phyloP scores from a whole-genome alignment of 2,329 filamentous ascomycete genomes.

The Penicillium sp. region DNA sequence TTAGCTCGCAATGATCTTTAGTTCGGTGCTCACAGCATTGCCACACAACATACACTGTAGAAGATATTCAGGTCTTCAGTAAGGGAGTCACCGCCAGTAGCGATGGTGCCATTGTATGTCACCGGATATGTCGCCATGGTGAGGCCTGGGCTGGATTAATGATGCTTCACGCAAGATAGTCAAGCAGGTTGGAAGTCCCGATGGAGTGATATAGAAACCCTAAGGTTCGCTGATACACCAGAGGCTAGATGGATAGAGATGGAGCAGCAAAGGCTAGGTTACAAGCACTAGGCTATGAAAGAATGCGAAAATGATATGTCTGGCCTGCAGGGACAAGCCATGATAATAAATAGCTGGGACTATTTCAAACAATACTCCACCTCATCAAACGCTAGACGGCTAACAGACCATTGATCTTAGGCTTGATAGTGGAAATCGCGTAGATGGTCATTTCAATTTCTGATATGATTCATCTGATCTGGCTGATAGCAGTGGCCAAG shows the following conservation, averaged over 20 bases:
- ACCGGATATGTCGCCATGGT: constrained; percentile 41
- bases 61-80: constrained; percentile 74
- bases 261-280: constrained; percentile 1
- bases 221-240: background rate
- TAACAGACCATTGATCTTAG: constrained; percentile 17
- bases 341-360: constrained; percentile 23
- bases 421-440: constrained; percentile 22
- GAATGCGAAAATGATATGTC: constrained; percentile 21
- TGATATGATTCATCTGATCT: constrained; percentile 23
- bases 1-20: constrained; percentile 14
- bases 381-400: constrained; percentile 18
- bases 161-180: background rate
- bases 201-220: background rate
- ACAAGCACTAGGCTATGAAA: background rate
- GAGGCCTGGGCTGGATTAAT: constrained; percentile 2
- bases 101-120: constrained; percentile 61
- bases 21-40: background rate
- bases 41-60: constrained; percentile 54
- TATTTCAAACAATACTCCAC: constrained; percentile 22
- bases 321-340: constrained; percentile 21
- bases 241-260: background rate
- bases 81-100: constrained; percentile 63
- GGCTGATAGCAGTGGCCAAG: constrained; percentile 20
- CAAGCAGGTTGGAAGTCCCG: background rate
- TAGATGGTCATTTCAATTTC: constrained; percentile 22